Evolutionary conservation across 371 early-diverging fungal genomes (phyloP).

Genomic region (Umbelopsis sp.): DNA sequence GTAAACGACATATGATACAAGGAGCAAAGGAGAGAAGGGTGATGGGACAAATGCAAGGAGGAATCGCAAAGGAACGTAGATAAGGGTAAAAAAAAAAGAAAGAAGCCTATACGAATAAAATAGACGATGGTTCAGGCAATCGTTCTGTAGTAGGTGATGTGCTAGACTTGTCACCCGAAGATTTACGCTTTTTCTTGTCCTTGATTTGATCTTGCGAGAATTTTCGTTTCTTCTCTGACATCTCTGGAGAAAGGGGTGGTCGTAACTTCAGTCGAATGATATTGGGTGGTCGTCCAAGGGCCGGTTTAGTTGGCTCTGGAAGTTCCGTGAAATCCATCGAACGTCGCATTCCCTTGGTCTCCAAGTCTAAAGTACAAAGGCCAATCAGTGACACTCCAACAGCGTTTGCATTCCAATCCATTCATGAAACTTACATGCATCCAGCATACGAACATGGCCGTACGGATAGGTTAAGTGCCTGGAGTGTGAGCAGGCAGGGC

Average conservation of each 20-base stretch:
- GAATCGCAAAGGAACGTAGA: background rate
- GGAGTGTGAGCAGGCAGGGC: conserved; percentile 22
- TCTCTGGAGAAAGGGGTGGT: conserved; percentile 24
- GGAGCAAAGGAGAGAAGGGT: background rate
- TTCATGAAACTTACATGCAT: background rate
- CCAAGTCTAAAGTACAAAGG: background rate
- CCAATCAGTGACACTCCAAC: background rate
- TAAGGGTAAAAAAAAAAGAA: background rate
- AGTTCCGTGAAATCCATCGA: background rate
- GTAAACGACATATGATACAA: background rate
- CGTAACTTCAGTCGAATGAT: conserved; percentile 31
- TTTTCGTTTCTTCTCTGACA: conserved; percentile 1
- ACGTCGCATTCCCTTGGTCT: background rate
- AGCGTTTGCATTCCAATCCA: no score
- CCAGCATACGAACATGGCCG: conserved; percentile 3
- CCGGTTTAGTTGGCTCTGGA: conserved; percentile 2
- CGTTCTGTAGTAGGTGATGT: conserved; percentile 9
- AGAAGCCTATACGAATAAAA: background rate
- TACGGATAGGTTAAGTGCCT: conserved; percentile 6
- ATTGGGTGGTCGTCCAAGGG: conserved; percentile 22
- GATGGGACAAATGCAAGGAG: background rate
- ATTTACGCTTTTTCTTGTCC: conserved; percentile 18
- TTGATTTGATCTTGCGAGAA: background rate
- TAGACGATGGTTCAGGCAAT: background rate
- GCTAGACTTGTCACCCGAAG: background rate